A percentile compares a stretch with the other conserved stretches of the same genome.
Conservation (phyloP, 78 protist species). For the Creolimax fragrantissima region DNA sequence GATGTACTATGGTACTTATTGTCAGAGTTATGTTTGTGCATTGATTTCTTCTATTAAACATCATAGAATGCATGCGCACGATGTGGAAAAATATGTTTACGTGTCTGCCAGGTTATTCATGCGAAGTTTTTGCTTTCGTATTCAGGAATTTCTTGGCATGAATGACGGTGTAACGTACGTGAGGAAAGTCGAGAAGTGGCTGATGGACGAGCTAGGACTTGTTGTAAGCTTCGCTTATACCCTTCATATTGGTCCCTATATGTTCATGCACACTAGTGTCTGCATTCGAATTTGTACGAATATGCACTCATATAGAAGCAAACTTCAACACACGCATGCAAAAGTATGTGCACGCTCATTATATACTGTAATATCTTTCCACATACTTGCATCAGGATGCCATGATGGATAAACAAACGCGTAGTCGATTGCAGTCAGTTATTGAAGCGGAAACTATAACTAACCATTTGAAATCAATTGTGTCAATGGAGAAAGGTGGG, state of each 20-base stretch:
- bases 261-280: too few relatives aligned
- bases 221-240: slow-evolving; percentile 32
- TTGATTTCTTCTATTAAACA: too few relatives aligned
- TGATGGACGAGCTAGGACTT: slow-evolving; percentile 64
- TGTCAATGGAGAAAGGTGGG: slow-evolving; percentile 50
- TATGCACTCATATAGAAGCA: too few relatives aligned
- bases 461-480: slow-evolving; percentile 45
- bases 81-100: too few relatives aligned
- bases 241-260: slow-evolving; percentile 14
- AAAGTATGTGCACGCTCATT: neutral
- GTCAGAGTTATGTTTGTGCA: too few relatives aligned
- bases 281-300: too few relatives aligned
- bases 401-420: neutral
- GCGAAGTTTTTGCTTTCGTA: neutral
- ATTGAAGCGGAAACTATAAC: slow-evolving; percentile 66
- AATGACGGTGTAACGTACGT: slow-evolving; percentile 32
- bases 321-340: slow-evolving; percentile 43
- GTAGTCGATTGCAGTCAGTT: slow-evolving; percentile 30
- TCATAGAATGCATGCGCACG: too few relatives aligned
- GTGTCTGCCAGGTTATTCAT: too few relatives aligned
- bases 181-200: slow-evolving; percentile 49
- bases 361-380: neutral
- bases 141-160: slow-evolving; percentile 12
- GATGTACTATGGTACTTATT: too few relatives aligned
- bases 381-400: neutral